Evolutionary conservation across 1,139 yeast species (phyloP), one percentile per base, ranked within the genome.

Genomic region (Sugiyamaella novakii): DNA sequence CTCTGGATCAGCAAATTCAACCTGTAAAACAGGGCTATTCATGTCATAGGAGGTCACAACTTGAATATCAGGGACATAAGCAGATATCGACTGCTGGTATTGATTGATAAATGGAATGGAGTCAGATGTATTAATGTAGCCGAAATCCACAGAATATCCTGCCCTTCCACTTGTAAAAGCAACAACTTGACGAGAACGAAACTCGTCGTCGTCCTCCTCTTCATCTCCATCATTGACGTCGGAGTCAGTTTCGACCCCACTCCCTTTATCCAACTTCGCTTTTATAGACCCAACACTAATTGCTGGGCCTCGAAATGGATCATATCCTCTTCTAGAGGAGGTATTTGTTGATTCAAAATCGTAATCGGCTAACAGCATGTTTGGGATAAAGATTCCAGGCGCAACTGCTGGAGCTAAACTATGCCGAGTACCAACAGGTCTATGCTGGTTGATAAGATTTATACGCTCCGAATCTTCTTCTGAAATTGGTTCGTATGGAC

Each of bases 301-400:
- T 22, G 55, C 43, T 21, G 49, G 33, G 6, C 61, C 59, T n/a
- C 25, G 22, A 17, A 45, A 45, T 5, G 62, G 62, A 45, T 59
- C 61, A 46, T 55, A 54, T 4, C 47, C 55, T 17, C 24, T 25
- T 15, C 28, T 14, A 22, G 39, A 34, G 12, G 18, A 19, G 12
- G 50, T 22, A 28, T 50, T 49, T 21, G 44, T 39, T 7, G 54
- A 46, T 38, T 58, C 61, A 24, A 15, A 29, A n/a, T 51, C 46
- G 12, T 41, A 50, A 7, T 41, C 49, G 8, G 42, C 36, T 30
- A 51, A 31, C 19, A 55, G 10, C 7, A 35, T 46, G 5, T 39
- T 21, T 5, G 58, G 58, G 8, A 55, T 38, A 37, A 31, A 49
- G 2, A 38, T 50, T 22, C 48, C 54, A 6, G 52, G 29, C 5